A percentile compares a stretch with the other conserved stretches of the same genome.
Conservation (phyloP, 768 basidiomycete genomes). For the Mycena amicta region DNA sequence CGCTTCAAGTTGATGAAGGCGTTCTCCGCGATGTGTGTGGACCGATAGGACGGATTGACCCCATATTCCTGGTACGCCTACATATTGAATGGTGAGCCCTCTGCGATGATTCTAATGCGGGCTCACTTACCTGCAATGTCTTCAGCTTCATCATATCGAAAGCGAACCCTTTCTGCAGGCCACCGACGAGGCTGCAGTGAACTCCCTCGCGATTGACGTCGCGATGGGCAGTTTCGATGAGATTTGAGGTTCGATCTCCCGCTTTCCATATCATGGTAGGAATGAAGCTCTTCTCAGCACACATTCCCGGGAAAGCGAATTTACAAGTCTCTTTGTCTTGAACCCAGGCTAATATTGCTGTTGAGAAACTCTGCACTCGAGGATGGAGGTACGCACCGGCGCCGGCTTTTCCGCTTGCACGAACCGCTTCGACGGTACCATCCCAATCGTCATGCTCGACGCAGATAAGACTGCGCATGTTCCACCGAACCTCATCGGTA, state of each 20-base stretch:
- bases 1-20: background rate
- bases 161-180: constrained; percentile 12
- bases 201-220: constrained; percentile 24
- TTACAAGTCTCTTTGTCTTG: constrained; percentile 13
- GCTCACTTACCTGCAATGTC: constrained; percentile 12
- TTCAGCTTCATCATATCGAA: constrained; percentile 16
- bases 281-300: constrained; percentile 23
- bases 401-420: constrained; percentile 4
- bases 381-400: background rate
- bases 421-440: background rate
- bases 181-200: constrained; percentile 20
- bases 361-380: background rate
- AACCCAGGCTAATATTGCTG: constrained; percentile 17
- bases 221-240: constrained; percentile 7
- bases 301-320: constrained; percentile 21
- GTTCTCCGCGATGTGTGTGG: background rate
- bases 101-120: background rate
- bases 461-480: constrained; percentile 5
- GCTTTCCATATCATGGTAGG: constrained; percentile 20
- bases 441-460: constrained; percentile 5
- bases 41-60: background rate
- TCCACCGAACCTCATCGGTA: background rate
- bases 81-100: no score
- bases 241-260: constrained; percentile 15
- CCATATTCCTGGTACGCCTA: background rate